Evolutionary conservation across 1,284 basidiomycete species (phyloP), one percentile per base, ranked within the genome.

Genomic region (Trametes hirsuta): DNA sequence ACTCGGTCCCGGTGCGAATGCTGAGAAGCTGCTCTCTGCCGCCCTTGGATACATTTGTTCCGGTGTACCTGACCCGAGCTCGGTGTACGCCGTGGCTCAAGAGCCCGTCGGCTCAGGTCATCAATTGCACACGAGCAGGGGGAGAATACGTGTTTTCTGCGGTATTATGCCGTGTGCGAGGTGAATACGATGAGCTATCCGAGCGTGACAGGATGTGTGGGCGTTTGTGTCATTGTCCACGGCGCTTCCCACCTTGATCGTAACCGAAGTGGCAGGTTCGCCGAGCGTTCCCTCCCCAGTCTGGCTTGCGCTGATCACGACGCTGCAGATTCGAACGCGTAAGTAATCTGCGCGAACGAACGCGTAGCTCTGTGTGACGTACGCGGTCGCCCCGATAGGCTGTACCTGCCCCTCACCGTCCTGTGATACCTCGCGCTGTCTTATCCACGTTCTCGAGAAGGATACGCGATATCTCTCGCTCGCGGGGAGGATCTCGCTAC

Each of bases 41-140:
- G 39, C 6, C 22, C 47, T 53, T 18, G 61, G 62, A 39, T 51
- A 65, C 61, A 65, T 65, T 65, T 56, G 55, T 36, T 56, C 53
- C 55, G 55, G 58, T 40, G 64, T 65, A 42, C 64, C 64, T 65
- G 61, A 44, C 47, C 49, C 12, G 44, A 18, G 51, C 18, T 55
- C 62, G 53, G 59, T 39, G 35, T 36, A 44, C 58, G 35, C 55
- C 55, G 55, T 40, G 30, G 30, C 42, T 22, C 36, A 48, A 37
- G 41, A 59, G 47, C 51, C 45, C 56, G 56, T 52, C 39, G 14
- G 34, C 11, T 18, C 9, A 30, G 40, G 46, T 12, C 21, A 36
- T 18, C 35, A 36, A 21, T 35, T 9, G 44, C 22, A 40, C 50
- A 4, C 10, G 25, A 14, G 41, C 50, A 24, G n/a, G 22, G 18